Percentiles rank a stretch among this genome's conserved stretches.
Evolutionary conservation across 1,139 yeast species (phyloP).

Genomic region (Eremothecium sinecaudum): DNA sequence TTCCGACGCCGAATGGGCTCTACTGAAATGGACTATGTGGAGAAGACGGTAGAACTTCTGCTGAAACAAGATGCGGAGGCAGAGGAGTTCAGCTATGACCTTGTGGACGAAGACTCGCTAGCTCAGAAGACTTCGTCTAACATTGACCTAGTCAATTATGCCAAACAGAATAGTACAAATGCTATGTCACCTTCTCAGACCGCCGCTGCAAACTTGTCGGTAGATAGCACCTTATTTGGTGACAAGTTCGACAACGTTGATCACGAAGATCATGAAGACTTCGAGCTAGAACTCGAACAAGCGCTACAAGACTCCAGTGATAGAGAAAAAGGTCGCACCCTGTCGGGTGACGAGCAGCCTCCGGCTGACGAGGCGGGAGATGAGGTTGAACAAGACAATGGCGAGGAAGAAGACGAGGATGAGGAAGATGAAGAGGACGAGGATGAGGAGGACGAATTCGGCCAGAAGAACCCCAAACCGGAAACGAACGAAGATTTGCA

Average conservation of each 20-base stretch:
- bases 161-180: neutral
- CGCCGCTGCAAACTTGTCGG: slow-evolving; percentile 12
- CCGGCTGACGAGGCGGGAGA: slow-evolving; percentile 29
- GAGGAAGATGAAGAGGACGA: slow-evolving; percentile 43
- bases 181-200: neutral
- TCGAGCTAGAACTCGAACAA: slow-evolving; percentile 34
- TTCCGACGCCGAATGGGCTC: slow-evolving; percentile 46
- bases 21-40: slow-evolving; percentile 55
- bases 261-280: slow-evolving; percentile 30
- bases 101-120: slow-evolving; percentile 43
- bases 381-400: slow-evolving; percentile 34
- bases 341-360: slow-evolving; percentile 28
- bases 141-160: slow-evolving; percentile 9
- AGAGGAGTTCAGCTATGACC: slow-evolving; percentile 69
- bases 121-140: slow-evolving; percentile 14
- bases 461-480: slow-evolving; percentile 23
- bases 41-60: slow-evolving; percentile 67
- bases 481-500: slow-evolving; percentile 39
- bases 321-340: slow-evolving; percentile 28
- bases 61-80: slow-evolving; percentile 74
- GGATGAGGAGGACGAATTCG: slow-evolving; percentile 42
- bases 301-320: slow-evolving; percentile 31
- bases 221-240: slow-evolving; percentile 13
- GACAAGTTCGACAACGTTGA: slow-evolving; percentile 14
- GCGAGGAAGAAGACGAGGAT: slow-evolving; percentile 36